phyloP scores from a whole-genome alignment of 345 rosid species.

The Arabidopsis suecica region DNA sequence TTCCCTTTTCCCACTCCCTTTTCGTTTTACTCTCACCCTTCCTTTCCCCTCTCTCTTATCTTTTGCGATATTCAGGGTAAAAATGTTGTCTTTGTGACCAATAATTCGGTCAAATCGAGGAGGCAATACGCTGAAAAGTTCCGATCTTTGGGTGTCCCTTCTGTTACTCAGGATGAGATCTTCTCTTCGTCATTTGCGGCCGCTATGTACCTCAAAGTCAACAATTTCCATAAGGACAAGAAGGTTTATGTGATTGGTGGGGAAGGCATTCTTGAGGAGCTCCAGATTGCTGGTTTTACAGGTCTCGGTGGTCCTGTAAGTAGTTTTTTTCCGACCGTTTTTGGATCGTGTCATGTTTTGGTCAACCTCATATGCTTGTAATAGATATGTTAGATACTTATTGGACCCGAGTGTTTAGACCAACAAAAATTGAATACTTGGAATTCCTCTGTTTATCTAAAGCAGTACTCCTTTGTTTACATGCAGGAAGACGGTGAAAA shows the following conservation, averaged over 20 bases:
- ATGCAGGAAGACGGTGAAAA: slow-evolving; percentile 86
- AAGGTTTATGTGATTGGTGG: slow-evolving; percentile 94
- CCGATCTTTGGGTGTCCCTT: slow-evolving; percentile 65
- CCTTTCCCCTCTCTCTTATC: background rate
- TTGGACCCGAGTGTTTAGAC: slow-evolving; percentile 7
- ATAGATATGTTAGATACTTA: slow-evolving; percentile 6
- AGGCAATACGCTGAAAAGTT: slow-evolving; percentile 75
- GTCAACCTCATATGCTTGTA: slow-evolving; percentile 9
- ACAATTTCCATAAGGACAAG: slow-evolving; percentile 71
- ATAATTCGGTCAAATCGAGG: slow-evolving; percentile 82
- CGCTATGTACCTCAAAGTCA: slow-evolving; percentile 85
- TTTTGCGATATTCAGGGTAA: slow-evolving; percentile 60
- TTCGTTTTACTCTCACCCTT: background rate
- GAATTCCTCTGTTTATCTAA: slow-evolving; percentile 12
- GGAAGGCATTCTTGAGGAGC: slow-evolving; percentile 82
- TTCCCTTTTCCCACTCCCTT: too few relatives aligned
- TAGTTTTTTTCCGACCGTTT: background rate
- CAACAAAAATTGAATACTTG: background rate
- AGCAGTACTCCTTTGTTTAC: slow-evolving; percentile 18
- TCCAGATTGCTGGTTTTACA: slow-evolving; percentile 69
- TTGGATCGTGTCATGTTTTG: slow-evolving; percentile 18
- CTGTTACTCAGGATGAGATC: slow-evolving; percentile 87
- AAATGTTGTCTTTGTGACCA: slow-evolving; percentile 83
- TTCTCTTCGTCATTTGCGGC: slow-evolving; percentile 92
- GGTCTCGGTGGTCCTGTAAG: slow-evolving; percentile 94